Evolutionary conservation across 1,139 yeast genomes (phyloP), one percentile per base, ranked within the genome.

Genomic region (Geotrichum citri-aurantii): DNA sequence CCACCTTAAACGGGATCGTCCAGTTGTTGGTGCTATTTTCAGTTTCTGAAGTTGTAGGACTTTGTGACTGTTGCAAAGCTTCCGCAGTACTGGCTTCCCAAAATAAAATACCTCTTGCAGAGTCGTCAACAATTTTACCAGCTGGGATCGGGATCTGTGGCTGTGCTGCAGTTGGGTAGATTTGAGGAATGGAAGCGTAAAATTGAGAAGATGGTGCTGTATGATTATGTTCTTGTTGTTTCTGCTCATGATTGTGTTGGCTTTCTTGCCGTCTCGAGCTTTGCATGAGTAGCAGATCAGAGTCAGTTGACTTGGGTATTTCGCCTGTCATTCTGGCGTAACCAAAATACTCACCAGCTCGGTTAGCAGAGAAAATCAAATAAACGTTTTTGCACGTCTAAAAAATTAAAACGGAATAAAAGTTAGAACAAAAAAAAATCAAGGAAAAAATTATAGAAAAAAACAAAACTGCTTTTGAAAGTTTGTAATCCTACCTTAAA

Each of bases 341-440:
- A 14, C 78, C 78, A 57, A 65, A 74, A 58, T 73, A 75, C 33
- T 71, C 72, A 2, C 77, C 74, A 3, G 75, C 68, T 23, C 76
- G 65, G 60, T 75, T 75, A 21, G 77, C 78, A 7, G 77, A 72
- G 59, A 75, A 75, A 40, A 75, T 71, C n/a, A 75, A 62, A 59
- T 72, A 74, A 12, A 75, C 77, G 58, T 71, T 69, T 48, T 71
- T 69, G 40, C 71, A 64, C 6, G 63, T 60, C 54, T 58, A 50
- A 27, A 61, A 56, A 50, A n/a, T 2, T 14, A 33, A 33, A 33
- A 33, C 3, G 5, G 42, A 37, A 17, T n/a, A 14, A 37, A 10
- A 14, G 7, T 37, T 7, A 46, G 40, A 14, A 49, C 40, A 17
- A 21, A 52, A 21, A n/a, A n/a, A n/a, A n/a, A n/a, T n/a, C n/a